Evolutionary conservation across 805 yeast genomes (phyloP), one percentile per base, ranked within the genome.

Genomic region (Huiozyma sinensis): DNA sequence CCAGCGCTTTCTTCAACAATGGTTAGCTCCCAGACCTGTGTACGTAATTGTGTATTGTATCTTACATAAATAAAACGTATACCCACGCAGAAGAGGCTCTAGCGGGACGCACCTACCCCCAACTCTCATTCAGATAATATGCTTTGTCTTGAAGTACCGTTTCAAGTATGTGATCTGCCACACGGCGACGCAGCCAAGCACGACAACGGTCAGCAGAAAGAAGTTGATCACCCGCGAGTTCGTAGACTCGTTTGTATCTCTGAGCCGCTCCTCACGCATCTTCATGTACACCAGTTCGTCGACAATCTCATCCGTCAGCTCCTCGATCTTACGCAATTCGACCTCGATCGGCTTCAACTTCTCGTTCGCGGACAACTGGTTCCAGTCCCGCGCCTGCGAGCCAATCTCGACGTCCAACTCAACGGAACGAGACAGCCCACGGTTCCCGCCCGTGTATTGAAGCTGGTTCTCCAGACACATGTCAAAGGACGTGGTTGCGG

Each of bases 321-420:
- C 95, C 64, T 86, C 90, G 45, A 90, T 73, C 62, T 83, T 81
- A 66, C 92, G 82, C 62, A 92, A 73, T 56, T 86, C 94, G 44
- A 89, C 79, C 67, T 90, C 98, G 41, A 82, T 77, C 5, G 98
- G 97, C 67, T 84, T 85, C 64, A 90, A 79, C 63, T 86, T 86
- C 65, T 92, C 97, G 36, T 83, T 76, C 40, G 95, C 89, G 69
- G 89, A 96, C 50, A 89, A 71, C 13, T 89, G 86, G 61, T 87
- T 87, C 97, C 97, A 92, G 68, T 90, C 97, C 65, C 97, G 81
- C 36, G 97, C 97, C 56, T 88, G 84, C 42, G 96, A 85, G 36
- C 98, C 98, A 49, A 88, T 80, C 65, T 90, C 97, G 48, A 92
- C 81, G 51, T 89, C 97, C 56, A 90, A 70, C 58, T 88, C 96